Conservation (phyloP, 208 protist species). For the Acanthamoeba royreba region DNA sequence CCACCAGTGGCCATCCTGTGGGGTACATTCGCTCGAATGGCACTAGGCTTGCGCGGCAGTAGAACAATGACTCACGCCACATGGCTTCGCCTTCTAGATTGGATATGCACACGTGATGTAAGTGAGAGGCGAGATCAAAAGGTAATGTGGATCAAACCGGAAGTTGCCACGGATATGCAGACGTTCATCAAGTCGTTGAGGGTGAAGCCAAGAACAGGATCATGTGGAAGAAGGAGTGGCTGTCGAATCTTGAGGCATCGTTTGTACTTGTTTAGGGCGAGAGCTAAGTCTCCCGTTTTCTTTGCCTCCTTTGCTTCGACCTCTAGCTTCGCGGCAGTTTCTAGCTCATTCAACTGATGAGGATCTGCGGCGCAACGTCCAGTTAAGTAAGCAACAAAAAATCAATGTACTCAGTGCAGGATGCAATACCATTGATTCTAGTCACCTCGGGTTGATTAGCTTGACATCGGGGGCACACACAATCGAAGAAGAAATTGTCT, state of each 20-base stretch:
- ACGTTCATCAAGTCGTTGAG: not conserved
- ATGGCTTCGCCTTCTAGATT: not conserved
- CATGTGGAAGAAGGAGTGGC: not conserved
- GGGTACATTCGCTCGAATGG: not conserved
- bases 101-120: no score
- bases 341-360: not conserved
- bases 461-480: not conserved
- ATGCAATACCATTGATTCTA: no score
- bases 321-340: not conserved
- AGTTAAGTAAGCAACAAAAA: no score
- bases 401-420: no score
- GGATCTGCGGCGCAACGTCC: no score
- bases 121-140: no score
- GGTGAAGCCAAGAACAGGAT: not conserved
- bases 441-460: not conserved
- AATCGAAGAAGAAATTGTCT: slow-evolving; percentile 44
- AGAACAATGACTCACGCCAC: not conserved
- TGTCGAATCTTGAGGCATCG: not conserved
- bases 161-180: not conserved
- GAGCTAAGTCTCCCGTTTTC: not conserved
- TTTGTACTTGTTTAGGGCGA: not conserved
- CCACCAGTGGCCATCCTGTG: slow-evolving; percentile 10
- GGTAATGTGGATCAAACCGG: not conserved
- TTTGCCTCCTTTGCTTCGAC: not conserved
- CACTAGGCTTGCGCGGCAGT: not conserved